A percentile compares a stretch with the other conserved stretches of the same genome.
These are phyloP conservation scores for Tetrahymena elliotti DNA, from an alignment of 73 alveolate genomes.

Conservation along the genomic window DNA sequence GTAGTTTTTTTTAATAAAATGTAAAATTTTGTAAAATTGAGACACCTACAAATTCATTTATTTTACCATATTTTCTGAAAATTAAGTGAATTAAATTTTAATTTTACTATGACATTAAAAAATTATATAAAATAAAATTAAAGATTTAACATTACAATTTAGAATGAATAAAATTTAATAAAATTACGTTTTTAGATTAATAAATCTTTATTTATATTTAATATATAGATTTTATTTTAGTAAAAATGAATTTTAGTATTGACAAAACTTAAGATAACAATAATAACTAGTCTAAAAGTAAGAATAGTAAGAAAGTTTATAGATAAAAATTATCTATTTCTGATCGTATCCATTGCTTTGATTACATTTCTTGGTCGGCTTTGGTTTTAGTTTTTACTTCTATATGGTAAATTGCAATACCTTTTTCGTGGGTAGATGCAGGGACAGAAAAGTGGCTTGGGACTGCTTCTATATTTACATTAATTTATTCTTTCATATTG, in stretches of 20 bases:
- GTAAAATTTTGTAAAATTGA: too few relatives aligned
- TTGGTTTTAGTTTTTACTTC: background rate
- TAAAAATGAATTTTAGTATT: background rate
- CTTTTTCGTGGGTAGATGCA: background rate
- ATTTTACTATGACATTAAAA: too few relatives aligned
- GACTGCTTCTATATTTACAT: background rate
- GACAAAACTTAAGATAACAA: background rate
- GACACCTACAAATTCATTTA: too few relatives aligned
- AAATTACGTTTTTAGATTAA: background rate
- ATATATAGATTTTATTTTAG: too few relatives aligned
- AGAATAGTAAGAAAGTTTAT: background rate
- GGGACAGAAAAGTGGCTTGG: background rate
- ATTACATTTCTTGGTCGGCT: background rate
- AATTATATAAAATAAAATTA: too few relatives aligned
- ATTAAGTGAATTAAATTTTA: too few relatives aligned
- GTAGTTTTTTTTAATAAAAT: too few relatives aligned
- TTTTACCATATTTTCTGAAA: too few relatives aligned
- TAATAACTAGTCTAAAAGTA: background rate
- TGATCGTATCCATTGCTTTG: background rate
- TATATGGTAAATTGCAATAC: background rate
- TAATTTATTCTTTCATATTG: background rate
- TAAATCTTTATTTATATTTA: background rate
- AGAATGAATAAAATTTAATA: too few relatives aligned
- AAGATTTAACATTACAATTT: too few relatives aligned
- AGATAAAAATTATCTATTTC: background rate